Evolutionary conservation across 129 eudicot species (phyloP), one percentile per base, ranked within the genome.

Genomic region (Ambrosia artemisiifolia): DNA sequence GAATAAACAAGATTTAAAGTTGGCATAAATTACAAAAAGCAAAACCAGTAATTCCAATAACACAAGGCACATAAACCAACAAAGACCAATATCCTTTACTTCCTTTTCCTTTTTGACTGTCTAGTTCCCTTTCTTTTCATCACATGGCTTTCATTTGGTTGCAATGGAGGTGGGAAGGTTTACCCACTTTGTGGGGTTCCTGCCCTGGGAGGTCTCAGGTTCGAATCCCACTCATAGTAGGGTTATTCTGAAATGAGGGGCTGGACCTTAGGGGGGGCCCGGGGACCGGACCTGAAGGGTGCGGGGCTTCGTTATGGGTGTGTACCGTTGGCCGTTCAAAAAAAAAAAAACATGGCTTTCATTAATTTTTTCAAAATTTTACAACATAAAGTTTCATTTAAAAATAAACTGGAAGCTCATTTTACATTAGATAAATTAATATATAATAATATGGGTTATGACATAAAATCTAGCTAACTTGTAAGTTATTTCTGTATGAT

Each of bases 91-190:
- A 32, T 14, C 44, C 63, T 67, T 69, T 70, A 12, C 67, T 42
- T 49, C 76, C 81, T 77, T 77, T 63, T 63, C 68, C 77, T 64
- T 78, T 78, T 78, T 78, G 82, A 78, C 82, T 78, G 82, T 47
- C 67, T 67, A 50, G 17, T 71, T 63, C 65, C 56, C 33, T 70
- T 71, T 63, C 67, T 63, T 78, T 71, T 53, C 67, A 64, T 63
- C 73, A 71, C 82, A 78, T 78, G 76, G 53, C 24, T 71, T 65
- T 63, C 82, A 33, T 46, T 43, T n/a, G n/a, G n/a, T n/a, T n/a
- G n/a, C n/a, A n/a, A n/a, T n/a, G n/a, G n/a, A n/a, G n/a, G n/a
- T n/a, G n/a, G n/a, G n/a, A n/a, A n/a, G n/a, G n/a, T n/a, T n/a
- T n/a, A n/a, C n/a, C n/a, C n/a, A n/a, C n/a, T n/a, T n/a, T n/a